Base-by-base conservation (phyloP, 768 basidiomycete species). In the Chlorophyllum brunneum region DNA sequence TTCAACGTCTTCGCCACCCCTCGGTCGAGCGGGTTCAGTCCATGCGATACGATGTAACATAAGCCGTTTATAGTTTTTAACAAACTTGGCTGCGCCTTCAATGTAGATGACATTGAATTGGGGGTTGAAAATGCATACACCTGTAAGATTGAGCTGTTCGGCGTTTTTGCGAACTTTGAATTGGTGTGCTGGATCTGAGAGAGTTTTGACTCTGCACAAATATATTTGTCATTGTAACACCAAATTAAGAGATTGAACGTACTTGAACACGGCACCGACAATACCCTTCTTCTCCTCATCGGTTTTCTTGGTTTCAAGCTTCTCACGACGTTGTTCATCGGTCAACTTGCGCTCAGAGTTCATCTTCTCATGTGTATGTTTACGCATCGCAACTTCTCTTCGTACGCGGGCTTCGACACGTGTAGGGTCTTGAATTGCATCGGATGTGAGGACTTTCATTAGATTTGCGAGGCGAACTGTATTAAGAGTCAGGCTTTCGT, bases 161-260 rank as follows among this genome's bases (percentile, higher is more conserved):
- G 97, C 97, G 61, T 98, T 98, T 76, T 91, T 94, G 54, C 90
- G 85, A 47, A 98, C 90, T 74, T 98, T 99, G 78, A 92, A 98
- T 55, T 90, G 86, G 61, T 99, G 97, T 9, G 90, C 78, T 1
- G 88, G 92, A 65, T 98, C 94, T n/a, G 84, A 79, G 40, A 99
- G 82, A 50, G 81, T 86, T 65, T 88, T 87, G 59, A 99, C 77
- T 71, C 93, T 92, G 63, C 5, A 45, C 39, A 45, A 18, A 44
- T 26, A 30, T 16, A 24, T 20, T 40, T 27, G 26, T 49, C 24
- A 49, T 18, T 40, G 23, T 16, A 20, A 48, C 15, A 50, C 20
- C 33, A 16, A 24, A 48, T 34, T 5, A 38, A 29, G 37, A 56
- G 31, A 51, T 8, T 49, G 31, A 22, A 82, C 88, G 58, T 56